Percentiles rank a stretch among this genome's conserved stretches.
phyloP scores from a whole-genome alignment of 2,329 filamentous ascomycete genomes.

The Stemphylium vesicarium region DNA sequence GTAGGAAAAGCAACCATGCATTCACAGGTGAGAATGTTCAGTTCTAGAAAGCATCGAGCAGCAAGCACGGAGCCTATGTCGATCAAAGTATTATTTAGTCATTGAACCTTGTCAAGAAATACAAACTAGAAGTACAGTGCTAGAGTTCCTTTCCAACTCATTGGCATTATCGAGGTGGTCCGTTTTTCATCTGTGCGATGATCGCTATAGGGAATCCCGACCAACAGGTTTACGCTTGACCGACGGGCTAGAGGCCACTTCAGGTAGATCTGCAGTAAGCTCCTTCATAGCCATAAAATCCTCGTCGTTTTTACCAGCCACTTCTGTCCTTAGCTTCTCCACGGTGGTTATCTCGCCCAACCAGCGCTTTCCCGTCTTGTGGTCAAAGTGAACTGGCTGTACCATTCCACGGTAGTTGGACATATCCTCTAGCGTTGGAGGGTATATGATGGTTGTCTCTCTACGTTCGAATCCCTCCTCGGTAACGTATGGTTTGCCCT shows the following conservation, averaged over 20 bases:
- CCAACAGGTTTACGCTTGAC: conserved; percentile 23
- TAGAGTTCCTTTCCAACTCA: not conserved
- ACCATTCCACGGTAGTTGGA: conserved; percentile 34
- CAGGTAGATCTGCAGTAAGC: conserved; percentile 16
- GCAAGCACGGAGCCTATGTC: no score
- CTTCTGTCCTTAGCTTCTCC: conserved; percentile 22
- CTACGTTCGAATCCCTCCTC: conserved; percentile 51
- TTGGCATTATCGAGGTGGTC: not conserved
- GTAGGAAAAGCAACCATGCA: no score
- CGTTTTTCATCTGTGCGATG: not conserved
- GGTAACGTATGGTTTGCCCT: conserved; percentile 45
- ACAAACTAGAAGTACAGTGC: conserved; percentile 1
- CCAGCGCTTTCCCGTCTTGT: conserved; percentile 36
- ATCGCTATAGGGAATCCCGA: conserved; percentile 4
- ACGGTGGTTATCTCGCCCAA: conserved; percentile 31
- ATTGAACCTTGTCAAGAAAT: not conserved
- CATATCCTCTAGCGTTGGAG: conserved; percentile 50
- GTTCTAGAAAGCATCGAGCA: no score
- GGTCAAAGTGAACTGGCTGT: conserved; percentile 39
- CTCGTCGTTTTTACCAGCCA: conserved; percentile 9
- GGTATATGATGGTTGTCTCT: conserved; percentile 56
- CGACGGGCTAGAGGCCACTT: conserved; percentile 11
- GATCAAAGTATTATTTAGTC: not conserved
- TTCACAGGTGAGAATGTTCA: no score
- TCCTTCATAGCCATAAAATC: conserved; percentile 17